Percentiles rank a stretch among this genome's conserved stretches.
Evolutionary conservation across 2,329 filamentous ascomycete species (phyloP).

Genomic region (Thielaviopsis ethacetica): DNA sequence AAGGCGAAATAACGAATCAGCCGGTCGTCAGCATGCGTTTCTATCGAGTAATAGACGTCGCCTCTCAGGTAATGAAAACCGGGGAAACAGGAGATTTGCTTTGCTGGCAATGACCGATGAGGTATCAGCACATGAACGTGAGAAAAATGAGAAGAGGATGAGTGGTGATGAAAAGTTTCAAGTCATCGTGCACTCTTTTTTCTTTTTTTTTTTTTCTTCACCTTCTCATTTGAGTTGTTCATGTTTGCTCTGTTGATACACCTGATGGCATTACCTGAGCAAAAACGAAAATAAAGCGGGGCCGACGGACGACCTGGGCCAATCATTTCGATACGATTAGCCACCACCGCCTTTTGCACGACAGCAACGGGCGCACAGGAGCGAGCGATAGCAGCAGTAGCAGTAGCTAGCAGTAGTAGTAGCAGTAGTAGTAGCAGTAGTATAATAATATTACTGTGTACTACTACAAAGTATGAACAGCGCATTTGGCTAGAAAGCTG

Average conservation of each 20-base stretch:
- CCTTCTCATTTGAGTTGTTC: background rate
- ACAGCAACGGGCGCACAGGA: background rate
- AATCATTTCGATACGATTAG: constrained; percentile 6
- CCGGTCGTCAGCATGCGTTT: background rate
- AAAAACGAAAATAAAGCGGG: constrained; percentile 1
- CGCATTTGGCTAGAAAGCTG: no score
- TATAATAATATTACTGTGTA: no score
- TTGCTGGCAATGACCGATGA: background rate
- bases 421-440: no score
- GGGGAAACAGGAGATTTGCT: background rate
- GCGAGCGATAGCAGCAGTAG: no score
- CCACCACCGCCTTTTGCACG: background rate
- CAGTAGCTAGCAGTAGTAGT: no score
- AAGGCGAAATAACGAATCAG: background rate
- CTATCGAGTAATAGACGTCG: background rate
- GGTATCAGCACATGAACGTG: background rate
- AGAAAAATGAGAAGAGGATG: background rate
- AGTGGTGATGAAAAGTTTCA: background rate
- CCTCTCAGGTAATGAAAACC: background rate
- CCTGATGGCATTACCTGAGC: constrained; percentile 9
- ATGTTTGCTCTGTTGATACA: background rate
- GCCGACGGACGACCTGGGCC: background rate
- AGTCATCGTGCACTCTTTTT: background rate
- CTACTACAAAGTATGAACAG: no score
- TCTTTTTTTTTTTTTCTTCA: background rate